A percentile compares a stretch with the other conserved stretches of the same genome.
phyloP scores from a whole-genome alignment of 108 stramenopile genomes.

The Schizochytrium sp. region DNA sequence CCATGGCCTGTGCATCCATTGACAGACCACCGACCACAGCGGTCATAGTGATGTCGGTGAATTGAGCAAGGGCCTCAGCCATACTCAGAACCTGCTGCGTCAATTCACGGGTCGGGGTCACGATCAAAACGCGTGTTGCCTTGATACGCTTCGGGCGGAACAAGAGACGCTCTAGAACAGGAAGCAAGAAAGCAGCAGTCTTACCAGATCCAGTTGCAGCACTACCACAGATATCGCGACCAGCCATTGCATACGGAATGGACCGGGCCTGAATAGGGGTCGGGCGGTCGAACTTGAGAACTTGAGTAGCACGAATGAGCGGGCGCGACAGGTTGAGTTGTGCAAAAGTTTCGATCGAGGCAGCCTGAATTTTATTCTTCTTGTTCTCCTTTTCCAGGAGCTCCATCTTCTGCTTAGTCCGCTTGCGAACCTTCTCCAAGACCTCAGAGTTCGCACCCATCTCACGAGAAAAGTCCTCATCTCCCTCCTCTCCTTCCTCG shows the following conservation, averaged over 20 bases:
- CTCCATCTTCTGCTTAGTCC: background rate
- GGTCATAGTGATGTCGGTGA: slow-evolving; percentile 83
- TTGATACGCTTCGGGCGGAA: slow-evolving; percentile 83
- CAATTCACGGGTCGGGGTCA: slow-evolving; percentile 94
- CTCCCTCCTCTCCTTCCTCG: background rate
- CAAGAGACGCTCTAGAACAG: slow-evolving; percentile 91
- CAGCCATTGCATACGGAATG: slow-evolving; percentile 91
- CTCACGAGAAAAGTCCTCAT: background rate
- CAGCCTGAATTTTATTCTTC: slow-evolving; percentile 36
- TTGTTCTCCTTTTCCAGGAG: background rate
- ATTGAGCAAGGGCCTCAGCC: slow-evolving; percentile 86
- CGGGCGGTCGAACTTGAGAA: slow-evolving; percentile 92
- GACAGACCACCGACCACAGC: slow-evolving; percentile 90
- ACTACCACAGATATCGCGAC: slow-evolving; percentile 92
- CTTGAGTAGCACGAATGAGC: slow-evolving; percentile 89
- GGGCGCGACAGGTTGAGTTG: slow-evolving; percentile 92
- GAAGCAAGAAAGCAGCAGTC: slow-evolving; percentile 95
- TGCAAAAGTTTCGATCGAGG: slow-evolving; percentile 81
- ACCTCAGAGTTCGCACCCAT: background rate
- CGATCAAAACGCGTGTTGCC: slow-evolving; percentile 84
- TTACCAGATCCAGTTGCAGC: slow-evolving; percentile 82
- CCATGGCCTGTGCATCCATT: slow-evolving; percentile 91
- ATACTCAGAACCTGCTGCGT: slow-evolving; percentile 93
- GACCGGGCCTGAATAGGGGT: slow-evolving; percentile 92
- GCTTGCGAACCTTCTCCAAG: background rate